Evolutionary conservation across 2,329 filamentous ascomycete species (phyloP), one percentile per base, ranked within the genome.

Genomic region (Elsinoe fawcettii): DNA sequence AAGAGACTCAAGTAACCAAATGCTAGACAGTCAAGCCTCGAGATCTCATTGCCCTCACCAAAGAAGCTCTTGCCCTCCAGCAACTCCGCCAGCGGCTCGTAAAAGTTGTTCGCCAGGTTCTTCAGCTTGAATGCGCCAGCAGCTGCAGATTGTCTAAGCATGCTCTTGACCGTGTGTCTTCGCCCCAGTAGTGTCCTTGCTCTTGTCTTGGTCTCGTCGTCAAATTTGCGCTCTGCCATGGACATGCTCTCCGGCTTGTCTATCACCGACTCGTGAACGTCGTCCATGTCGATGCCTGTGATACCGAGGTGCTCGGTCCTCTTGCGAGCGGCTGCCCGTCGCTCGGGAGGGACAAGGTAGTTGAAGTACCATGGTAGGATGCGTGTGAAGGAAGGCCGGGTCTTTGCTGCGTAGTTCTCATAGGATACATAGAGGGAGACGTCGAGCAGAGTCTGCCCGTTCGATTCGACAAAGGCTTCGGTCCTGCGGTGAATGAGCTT

Each of bases 391-490:
- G 89, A 86, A 2, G 90, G 88, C 14, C 90, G 84, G 3, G 90
- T 96, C 51, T 80, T 75, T 43, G 79, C 76, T 57, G 84, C 78
- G 80, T 93, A 99, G 75, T 97, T 96, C 62, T 90, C 83, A 58
- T 86, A 88, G 30, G 90, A 93, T 61, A 93, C 87, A 71, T 95
- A 97, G 64, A 97, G 85, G 54, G 85, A 91, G 58, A 96, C 83
- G 65, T 95, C 88, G 65, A 96, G 71, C 60, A 97, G 81, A 30
- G 86, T 83, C 51, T 85, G 83, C n/a, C 86, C 88, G 59, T 86
- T 84, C 23, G 84, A 81, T 68, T 84, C 78, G 63, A 96, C 75
- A 71, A 91, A 91, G 61, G 65, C 65, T 14, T 64, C 58, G 7
- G 66, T 51, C 22, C 60, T 61, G 41, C n/a, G 18, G 22, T 16